Conservation (phyloP, 345 rosid genomes). For the Laguncularia racemosa region DNA sequence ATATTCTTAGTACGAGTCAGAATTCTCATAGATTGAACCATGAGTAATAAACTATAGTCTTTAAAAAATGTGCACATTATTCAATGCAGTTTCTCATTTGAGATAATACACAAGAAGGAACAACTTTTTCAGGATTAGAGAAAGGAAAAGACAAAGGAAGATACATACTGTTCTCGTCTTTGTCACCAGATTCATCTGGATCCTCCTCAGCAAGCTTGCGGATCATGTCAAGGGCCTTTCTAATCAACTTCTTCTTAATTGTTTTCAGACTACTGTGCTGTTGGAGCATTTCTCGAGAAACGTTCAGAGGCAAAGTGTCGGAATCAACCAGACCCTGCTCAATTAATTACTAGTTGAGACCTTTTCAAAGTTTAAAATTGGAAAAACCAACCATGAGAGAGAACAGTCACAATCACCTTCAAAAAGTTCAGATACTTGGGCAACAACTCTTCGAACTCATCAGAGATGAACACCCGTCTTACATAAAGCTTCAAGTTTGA, state of each 20-base stretch:
- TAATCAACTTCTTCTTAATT: slow-evolving; percentile 92
- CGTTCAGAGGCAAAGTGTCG: slow-evolving; percentile 87
- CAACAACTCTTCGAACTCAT: slow-evolving; percentile 94
- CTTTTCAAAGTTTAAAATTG: neutral
- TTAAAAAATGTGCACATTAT: too few species aligned
- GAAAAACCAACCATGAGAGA: neutral
- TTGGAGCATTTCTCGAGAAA: slow-evolving; percentile 98
- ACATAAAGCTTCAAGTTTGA: slow-evolving; percentile 92
- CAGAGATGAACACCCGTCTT: slow-evolving; percentile 92
- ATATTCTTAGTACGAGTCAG: too few species aligned
- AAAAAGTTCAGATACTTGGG: slow-evolving; percentile 91
- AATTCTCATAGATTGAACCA: too few species aligned
- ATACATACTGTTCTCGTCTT: slow-evolving; percentile 64
- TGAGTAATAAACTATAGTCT: too few species aligned
- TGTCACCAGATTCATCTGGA: slow-evolving; percentile 68
- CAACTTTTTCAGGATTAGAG: neutral
- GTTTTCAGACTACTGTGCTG: slow-evolving; percentile 93
- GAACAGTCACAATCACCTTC: slow-evolving; percentile 36
- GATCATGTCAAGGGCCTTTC: slow-evolving; percentile 96
- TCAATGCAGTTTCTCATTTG: too few species aligned
- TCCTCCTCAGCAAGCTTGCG: slow-evolving; percentile 87
- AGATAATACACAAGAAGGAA: neutral
- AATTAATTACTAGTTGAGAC: slow-evolving; percentile 12
- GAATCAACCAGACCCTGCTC: slow-evolving; percentile 98
- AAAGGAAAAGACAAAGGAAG: neutral